Evolutionary conservation across 148 eudicot genomes (phyloP), one percentile per base, ranked within the genome.

Genomic region (Vaccinium corymbosum): DNA sequence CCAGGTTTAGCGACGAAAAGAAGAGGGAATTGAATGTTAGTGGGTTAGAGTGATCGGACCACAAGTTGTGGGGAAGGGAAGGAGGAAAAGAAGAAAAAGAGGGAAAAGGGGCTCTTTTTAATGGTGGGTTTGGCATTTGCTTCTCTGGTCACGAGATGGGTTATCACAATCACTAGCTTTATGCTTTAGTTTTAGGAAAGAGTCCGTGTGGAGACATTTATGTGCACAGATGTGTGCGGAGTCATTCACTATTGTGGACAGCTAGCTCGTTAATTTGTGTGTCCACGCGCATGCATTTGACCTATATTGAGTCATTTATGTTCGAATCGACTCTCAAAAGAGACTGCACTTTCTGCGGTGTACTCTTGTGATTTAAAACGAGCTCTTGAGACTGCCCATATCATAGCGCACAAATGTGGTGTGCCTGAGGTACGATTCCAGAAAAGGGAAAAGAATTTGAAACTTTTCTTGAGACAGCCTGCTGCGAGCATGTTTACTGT

Each of bases 351-450:
- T 77, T 90, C 91, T 83, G 93, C 89, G 59, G 81, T 92, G 56
- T 90, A 92, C 85, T 88, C 94, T 2, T 92, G 92, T 64, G 94
- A 92, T 88, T 80, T 92, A 84, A 89, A 89, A 57, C 88, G 94
- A 88, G 93, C 94, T 82, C 82, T 80, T 74, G 94, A 88, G 84
- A 92, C 94, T 14, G 93, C 93, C 16, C 79, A 76, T 48, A 84
- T 80, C 25, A 92, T 92, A 79, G 94, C 92, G 51, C 77, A 85
- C 64, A 86, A 62, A 78, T 88, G 86, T 84, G 89, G 88, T 25
- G 93, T 91, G 49, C 84, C 89, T 85, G 87, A 89, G 92, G 93
- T 90, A 81, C 81, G 76, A 72, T n/a, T 22, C 55, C 25, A 16
- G 25, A 57, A 83, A 3, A 22, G 57, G 1, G 35, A 57, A 29